A percentile compares a stretch with the other conserved stretches of the same genome.
These are phyloP conservation scores for Chaetomiaceae sp. DNA, from an alignment of 2,329 filamentous ascomycete genomes.

Conservation along the genomic window DNA sequence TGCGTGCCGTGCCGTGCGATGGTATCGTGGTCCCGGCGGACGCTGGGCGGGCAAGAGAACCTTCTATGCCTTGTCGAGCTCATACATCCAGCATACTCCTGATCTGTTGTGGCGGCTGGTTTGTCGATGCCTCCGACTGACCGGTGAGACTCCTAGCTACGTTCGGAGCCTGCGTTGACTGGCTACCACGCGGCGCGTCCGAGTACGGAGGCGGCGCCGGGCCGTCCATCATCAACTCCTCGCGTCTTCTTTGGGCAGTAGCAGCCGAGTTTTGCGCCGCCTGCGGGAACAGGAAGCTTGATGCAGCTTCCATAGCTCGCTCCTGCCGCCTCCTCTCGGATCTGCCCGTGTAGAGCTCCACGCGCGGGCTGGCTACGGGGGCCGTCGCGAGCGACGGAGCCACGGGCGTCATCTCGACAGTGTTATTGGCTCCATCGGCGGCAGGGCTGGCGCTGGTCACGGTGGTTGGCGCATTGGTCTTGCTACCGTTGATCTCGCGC, in stretches of 20 bases:
- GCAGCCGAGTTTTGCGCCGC: constrained; percentile 29
- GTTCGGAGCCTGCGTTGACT: constrained; percentile 13
- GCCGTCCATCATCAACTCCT: constrained; percentile 41
- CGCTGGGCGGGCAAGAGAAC: no score
- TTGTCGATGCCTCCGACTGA: constrained; percentile 43
- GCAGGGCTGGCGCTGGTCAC: constrained; percentile 31
- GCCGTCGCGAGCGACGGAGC: constrained; percentile 8
- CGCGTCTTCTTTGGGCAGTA: constrained; percentile 32
- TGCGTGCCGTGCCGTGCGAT: no score
- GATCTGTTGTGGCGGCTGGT: constrained; percentile 48
- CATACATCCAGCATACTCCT: constrained; percentile 56
- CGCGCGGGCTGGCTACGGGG: constrained; percentile 16
- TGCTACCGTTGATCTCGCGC: constrained; percentile 47
- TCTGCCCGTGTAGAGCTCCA: constrained; percentile 37
- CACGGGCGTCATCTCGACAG: constrained; percentile 32
- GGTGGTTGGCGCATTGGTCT: constrained; percentile 26
- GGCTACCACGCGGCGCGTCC: neutral
- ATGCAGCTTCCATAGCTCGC: constrained; percentile 39
- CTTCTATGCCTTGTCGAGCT: no score
- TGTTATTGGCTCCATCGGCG: neutral
- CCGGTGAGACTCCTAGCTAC: constrained; percentile 42
- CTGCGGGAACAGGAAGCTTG: constrained; percentile 47
- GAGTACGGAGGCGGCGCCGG: constrained; percentile 28
- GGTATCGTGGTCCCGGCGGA: no score
- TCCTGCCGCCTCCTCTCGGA: constrained; percentile 43